Percentiles rank a stretch among this genome's conserved stretches.
Conservation (phyloP, 2,329 filamentous ascomycete species). For the Ophiostoma angusticollis region DNA sequence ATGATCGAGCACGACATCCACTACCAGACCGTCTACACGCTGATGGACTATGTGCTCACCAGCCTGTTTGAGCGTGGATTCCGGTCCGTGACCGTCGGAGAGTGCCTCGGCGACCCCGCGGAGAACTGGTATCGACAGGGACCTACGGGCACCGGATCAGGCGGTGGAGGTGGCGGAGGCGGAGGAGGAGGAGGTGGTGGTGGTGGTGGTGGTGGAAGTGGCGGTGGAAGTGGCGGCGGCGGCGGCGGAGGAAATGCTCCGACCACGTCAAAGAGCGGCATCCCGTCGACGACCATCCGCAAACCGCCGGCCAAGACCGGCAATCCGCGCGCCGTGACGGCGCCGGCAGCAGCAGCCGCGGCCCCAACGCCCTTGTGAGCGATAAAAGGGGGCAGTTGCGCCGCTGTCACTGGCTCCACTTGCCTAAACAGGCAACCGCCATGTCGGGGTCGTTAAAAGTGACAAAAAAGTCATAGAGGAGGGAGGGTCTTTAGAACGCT, state of each 20-base stretch:
- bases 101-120: slow-evolving; percentile 39
- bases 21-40: slow-evolving; percentile 33
- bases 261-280: neutral
- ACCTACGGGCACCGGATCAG: too few relatives aligned
- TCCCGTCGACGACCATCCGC: slow-evolving; percentile 4
- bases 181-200: neutral
- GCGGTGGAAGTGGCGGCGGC: slow-evolving; percentile 8
- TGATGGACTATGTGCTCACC: slow-evolving; percentile 31
- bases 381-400: too few relatives aligned
- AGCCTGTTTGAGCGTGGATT: slow-evolving; percentile 30
- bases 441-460: too few relatives aligned
- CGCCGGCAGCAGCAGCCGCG: neutral
- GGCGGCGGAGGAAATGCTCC: neutral
- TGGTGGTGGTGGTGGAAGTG: neutral
- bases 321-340: neutral
- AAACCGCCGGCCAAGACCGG: neutral
- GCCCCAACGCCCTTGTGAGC: neutral
- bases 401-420: too few relatives aligned
- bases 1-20: slow-evolving; percentile 38
- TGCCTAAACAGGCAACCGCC: too few relatives aligned
- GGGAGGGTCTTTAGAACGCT: too few relatives aligned
- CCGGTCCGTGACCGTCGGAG: slow-evolving; percentile 38
- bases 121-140: slow-evolving; percentile 38
- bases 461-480: too few relatives aligned
- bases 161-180: slow-evolving; percentile 8